Evolutionary conservation across 768 basidiomycete genomes (phyloP).

Genomic region (Tubosaeta sp.): DNA sequence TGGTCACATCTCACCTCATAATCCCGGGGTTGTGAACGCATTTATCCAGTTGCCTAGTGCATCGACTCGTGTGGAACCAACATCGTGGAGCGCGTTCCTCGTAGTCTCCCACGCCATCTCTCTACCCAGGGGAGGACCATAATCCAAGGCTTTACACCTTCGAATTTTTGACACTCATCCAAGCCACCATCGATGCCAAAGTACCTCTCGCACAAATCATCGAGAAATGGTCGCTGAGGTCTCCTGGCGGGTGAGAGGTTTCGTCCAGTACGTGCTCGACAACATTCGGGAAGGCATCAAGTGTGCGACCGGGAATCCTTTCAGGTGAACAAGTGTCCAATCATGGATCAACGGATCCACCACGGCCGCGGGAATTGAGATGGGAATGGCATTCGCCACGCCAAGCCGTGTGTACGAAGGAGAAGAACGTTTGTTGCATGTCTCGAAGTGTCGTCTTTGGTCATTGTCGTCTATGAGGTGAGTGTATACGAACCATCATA

Average conservation of each 20-base stretch:
- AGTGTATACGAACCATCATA: not conserved
- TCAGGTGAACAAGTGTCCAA: slow-evolving; percentile 52
- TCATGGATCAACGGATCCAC: slow-evolving; percentile 44
- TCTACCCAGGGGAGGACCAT: not conserved
- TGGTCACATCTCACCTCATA: not conserved
- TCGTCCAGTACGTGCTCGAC: slow-evolving; percentile 49
- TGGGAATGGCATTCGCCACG: not conserved
- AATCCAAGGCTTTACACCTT: not conserved
- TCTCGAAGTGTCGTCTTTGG: not conserved
- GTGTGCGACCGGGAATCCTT: slow-evolving; percentile 36
- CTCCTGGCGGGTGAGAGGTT: slow-evolving; percentile 17
- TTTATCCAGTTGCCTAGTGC: not conserved
- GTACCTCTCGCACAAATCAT: not conserved
- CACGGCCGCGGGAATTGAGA: slow-evolving; percentile 12
- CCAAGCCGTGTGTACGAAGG: not conserved
- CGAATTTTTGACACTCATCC: not conserved
- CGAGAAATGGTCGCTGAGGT: slow-evolving; percentile 30
- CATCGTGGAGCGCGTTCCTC: not conserved
- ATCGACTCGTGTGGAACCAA: not conserved
- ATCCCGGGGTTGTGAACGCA: not conserved
- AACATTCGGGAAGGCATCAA: slow-evolving; percentile 52
- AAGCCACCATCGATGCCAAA: not conserved
- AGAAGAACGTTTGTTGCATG: not conserved
- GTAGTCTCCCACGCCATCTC: not conserved
- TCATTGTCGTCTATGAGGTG: not conserved